Percentiles rank a stretch among this genome's conserved stretches.
Conservation (phyloP, 805 yeast genomes). For the Candida takata region DNA sequence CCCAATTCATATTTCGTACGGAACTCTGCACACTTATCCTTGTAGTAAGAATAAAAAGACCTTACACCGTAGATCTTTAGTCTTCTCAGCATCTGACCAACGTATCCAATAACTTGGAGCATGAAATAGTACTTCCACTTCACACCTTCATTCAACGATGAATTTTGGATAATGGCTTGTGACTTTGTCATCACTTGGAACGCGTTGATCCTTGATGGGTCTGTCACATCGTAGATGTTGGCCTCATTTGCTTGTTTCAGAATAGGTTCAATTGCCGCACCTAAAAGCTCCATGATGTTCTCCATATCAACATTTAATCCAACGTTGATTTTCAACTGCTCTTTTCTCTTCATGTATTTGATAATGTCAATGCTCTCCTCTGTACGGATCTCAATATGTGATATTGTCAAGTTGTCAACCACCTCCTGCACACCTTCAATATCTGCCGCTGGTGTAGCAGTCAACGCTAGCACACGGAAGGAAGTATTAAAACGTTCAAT, state of each 20-base stretch:
- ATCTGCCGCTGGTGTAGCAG: slow-evolving; percentile 94
- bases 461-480: slow-evolving; percentile 73
- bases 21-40: slow-evolving; percentile 50
- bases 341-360: slow-evolving; percentile 69
- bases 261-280: slow-evolving; percentile 62
- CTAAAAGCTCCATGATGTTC: slow-evolving; percentile 45
- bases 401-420: slow-evolving; percentile 62
- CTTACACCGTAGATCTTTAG: slow-evolving; percentile 76
- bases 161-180: slow-evolving; percentile 47
- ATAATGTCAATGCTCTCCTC: slow-evolving; percentile 75
- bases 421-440: slow-evolving; percentile 85
- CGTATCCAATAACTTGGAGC: slow-evolving; percentile 55
- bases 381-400: slow-evolving; percentile 77
- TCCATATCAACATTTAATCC: slow-evolving; percentile 46
- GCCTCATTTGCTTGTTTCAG: slow-evolving; percentile 56
- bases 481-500: slow-evolving; percentile 56
- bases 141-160: slow-evolving; percentile 53
- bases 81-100: slow-evolving; percentile 64
- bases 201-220: slow-evolving; percentile 62
- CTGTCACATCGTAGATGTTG: slow-evolving; percentile 55
- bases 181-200: slow-evolving; percentile 67
- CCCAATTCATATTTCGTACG: slow-evolving; percentile 49
- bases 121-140: slow-evolving; percentile 68
- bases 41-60: slow-evolving; percentile 65
- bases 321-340: slow-evolving; percentile 52